phyloP scores from a whole-genome alignment of 805 yeast species.

The Metschnikowia sp. region DNA sequence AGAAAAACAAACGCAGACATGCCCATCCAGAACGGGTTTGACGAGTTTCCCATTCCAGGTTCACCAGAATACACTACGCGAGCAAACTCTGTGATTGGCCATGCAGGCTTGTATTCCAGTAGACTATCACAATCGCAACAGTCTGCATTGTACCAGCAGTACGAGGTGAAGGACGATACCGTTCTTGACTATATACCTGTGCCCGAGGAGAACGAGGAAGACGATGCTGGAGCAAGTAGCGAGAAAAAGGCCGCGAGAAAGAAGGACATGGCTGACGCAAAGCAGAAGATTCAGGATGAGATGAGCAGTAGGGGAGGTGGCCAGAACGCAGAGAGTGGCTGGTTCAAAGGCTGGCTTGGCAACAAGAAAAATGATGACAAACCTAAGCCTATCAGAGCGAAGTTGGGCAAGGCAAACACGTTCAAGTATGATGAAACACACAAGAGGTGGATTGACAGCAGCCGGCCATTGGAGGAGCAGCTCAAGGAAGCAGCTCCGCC shows the following conservation, averaged over 20 bases:
- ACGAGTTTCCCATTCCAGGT: constrained; percentile 44
- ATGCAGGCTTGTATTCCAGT: constrained; percentile 34
- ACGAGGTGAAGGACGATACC: constrained; percentile 44
- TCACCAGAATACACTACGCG: constrained; percentile 44
- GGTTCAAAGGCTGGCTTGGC: constrained; percentile 48
- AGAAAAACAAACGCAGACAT: constrained; percentile 2
- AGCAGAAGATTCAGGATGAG: constrained; percentile 14
- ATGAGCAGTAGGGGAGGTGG: constrained; percentile 18
- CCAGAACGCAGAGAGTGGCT: constrained; percentile 28
- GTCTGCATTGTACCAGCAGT: constrained; percentile 42
- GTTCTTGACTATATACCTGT: constrained; percentile 41
- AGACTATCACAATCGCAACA: constrained; percentile 44
- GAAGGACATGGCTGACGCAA: constrained; percentile 22
- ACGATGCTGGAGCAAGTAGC: constrained; percentile 10
- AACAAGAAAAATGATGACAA: constrained; percentile 49
- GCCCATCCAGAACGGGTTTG: constrained; percentile 23
- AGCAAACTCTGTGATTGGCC: constrained; percentile 42
- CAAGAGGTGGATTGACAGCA: constrained; percentile 81
- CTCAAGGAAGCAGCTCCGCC: constrained; percentile 54
- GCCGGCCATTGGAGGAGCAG: constrained; percentile 64
- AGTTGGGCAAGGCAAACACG: constrained; percentile 68
- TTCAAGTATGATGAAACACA: constrained; percentile 80
- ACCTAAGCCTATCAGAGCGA: constrained; percentile 71
- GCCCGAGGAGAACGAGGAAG: constrained; percentile 41
- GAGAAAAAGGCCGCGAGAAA: constrained; percentile 39